Evolutionary conservation across 2,329 filamentous ascomycete genomes (phyloP).

Genomic region (Colletotrichum australisinense): DNA sequence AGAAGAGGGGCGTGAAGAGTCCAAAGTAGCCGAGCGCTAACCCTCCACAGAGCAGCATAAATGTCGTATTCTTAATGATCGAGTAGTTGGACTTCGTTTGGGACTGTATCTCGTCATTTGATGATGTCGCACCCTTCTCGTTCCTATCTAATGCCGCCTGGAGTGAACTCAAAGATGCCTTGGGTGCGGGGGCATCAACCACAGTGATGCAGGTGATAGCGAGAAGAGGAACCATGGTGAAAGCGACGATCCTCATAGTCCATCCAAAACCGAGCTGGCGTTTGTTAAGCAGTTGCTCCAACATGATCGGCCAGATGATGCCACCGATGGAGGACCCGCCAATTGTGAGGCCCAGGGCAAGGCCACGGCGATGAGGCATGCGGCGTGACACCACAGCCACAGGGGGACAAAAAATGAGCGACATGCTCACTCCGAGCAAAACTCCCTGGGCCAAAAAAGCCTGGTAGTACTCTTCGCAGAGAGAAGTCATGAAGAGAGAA

Average conservation of each 20-base stretch:
- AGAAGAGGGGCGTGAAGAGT: conserved; percentile 65
- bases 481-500: conserved; percentile 18
- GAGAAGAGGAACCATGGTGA: conserved; percentile 13
- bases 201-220: conserved; percentile 37
- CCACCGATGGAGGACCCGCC: conserved; percentile 45
- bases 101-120: not conserved
- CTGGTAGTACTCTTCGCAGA: conserved; percentile 52
- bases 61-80: conserved; percentile 37
- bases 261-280: conserved; percentile 19
- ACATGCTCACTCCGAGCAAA: conserved; percentile 56
- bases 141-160: not conserved
- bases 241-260: conserved; percentile 13
- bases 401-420: conserved; percentile 52
- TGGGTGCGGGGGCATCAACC: not conserved
- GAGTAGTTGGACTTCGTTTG: conserved; percentile 12
- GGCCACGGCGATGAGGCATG: conserved; percentile 42
- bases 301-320: conserved; percentile 26
- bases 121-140: not conserved
- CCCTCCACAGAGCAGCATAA: conserved; percentile 9
- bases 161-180: too few species aligned
- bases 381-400: conserved; percentile 47
- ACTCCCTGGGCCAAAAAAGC: conserved; percentile 56
- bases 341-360: conserved; percentile 47
- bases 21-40: conserved; percentile 41
- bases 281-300: conserved; percentile 15